Evolutionary conservation across 2,329 filamentous ascomycete species (phyloP).

Genomic region (Cordyceps cicadae): DNA sequence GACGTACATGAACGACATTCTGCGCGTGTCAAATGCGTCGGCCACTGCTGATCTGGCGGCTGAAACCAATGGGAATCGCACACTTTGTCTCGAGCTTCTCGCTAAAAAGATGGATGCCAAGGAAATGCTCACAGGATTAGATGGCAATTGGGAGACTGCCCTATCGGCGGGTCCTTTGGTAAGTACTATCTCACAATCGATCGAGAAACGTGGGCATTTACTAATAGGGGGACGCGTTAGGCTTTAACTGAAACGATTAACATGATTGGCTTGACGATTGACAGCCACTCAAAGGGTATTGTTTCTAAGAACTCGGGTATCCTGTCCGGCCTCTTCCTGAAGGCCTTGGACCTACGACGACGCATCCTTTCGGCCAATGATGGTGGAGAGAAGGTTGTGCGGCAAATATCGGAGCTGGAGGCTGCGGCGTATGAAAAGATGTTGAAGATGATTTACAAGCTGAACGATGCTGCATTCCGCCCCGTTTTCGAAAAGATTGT

Average conservation of each 20-base stretch:
- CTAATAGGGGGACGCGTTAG: conserved; percentile 25
- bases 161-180: conserved; percentile 53
- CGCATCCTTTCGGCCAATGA: conserved; percentile 42
- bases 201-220: not conserved
- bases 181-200: conserved; percentile 29
- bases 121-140: conserved; percentile 64
- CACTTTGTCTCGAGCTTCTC: conserved; percentile 62
- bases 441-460: conserved; percentile 89
- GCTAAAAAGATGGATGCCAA: conserved; percentile 71
- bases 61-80: conserved; percentile 56
- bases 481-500: conserved; percentile 83
- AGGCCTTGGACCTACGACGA: conserved; percentile 57
- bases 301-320: conserved; percentile 66
- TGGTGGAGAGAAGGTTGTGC: conserved; percentile 32
- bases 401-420: conserved; percentile 54
- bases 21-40: conserved; percentile 65
- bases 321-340: conserved; percentile 58
- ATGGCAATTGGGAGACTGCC: conserved; percentile 64
- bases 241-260: conserved; percentile 62
- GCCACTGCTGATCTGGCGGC: conserved; percentile 53
- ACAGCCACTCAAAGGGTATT: conserved; percentile 67
- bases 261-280: conserved; percentile 61
- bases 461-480: conserved; percentile 88
- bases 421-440: conserved; percentile 58
- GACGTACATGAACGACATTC: conserved; percentile 61